Percentiles rank a stretch among this genome's conserved stretches.
These are phyloP conservation scores for Hyaloscypha bicolor DNA, from an alignment of 495 filamentous ascomycete genomes.

Conservation along the genomic window DNA sequence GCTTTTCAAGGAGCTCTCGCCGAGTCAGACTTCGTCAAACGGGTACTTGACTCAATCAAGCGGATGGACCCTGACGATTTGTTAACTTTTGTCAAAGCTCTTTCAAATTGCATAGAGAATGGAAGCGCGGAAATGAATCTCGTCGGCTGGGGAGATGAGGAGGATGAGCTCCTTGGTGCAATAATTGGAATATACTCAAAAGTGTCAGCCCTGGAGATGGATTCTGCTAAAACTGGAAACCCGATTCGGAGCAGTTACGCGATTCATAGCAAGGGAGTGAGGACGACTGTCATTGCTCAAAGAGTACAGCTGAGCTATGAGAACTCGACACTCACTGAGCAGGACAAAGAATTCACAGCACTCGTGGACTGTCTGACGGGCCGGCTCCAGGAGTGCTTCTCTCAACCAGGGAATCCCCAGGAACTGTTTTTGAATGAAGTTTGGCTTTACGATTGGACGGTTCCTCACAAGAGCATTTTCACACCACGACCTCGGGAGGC, in stretches of 20 bases:
- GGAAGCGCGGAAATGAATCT: slow-evolving; percentile 24
- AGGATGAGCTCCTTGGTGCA: slow-evolving; percentile 35
- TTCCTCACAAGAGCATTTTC: slow-evolving; percentile 81
- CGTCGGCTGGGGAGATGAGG: slow-evolving; percentile 33
- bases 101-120: slow-evolving; percentile 36
- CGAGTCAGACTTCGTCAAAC: slow-evolving; percentile 21
- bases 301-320: slow-evolving; percentile 84
- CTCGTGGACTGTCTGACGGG: slow-evolving; percentile 67
- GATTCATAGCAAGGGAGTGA: slow-evolving; percentile 67
- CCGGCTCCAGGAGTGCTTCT: slow-evolving; percentile 57
- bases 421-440: slow-evolving; percentile 75
- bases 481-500: slow-evolving; percentile 76
- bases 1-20: slow-evolving; percentile 22
- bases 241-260: slow-evolving; percentile 76
- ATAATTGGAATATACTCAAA: slow-evolving; percentile 44
- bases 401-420: slow-evolving; percentile 54
- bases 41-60: slow-evolving; percentile 40
- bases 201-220: slow-evolving; percentile 42
- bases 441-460: slow-evolving; percentile 80
- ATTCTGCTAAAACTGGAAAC: slow-evolving; percentile 43
- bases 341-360: slow-evolving; percentile 75
- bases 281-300: slow-evolving; percentile 85
- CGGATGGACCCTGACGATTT: slow-evolving; percentile 45
- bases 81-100: slow-evolving; percentile 36
- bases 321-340: slow-evolving; percentile 70